Conservation (phyloP, 345 rosid species). For the Eucalyptus grandis region DNA sequence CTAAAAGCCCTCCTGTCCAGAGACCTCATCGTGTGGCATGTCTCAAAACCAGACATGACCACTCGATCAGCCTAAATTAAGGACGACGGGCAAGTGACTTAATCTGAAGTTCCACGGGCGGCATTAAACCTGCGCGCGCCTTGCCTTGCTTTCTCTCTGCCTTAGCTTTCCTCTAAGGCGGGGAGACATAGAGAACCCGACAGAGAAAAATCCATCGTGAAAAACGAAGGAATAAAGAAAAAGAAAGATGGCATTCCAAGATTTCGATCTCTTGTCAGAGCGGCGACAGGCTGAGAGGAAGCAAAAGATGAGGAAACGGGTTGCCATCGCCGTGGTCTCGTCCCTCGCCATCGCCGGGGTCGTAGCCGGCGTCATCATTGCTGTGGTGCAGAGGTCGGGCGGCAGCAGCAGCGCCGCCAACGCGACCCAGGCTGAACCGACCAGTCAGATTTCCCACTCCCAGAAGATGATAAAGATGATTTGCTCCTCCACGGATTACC, state of each 20-base stretch:
- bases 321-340: constrained; percentile 20
- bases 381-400: not conserved
- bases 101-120: not conserved
- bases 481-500: constrained; percentile 42
- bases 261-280: constrained; percentile 65
- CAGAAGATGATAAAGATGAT: constrained; percentile 25
- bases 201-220: not conserved
- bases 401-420: not conserved
- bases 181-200: not conserved
- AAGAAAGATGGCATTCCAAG: constrained; percentile 67
- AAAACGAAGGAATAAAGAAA: not conserved
- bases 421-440: not conserved
- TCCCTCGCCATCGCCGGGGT: constrained; percentile 18
- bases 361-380: constrained; percentile 26
- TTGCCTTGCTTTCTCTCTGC: not conserved
- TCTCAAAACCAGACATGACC: not conserved
- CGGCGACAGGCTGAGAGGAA: constrained; percentile 45
- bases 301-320: constrained; percentile 34
- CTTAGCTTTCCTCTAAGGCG: constrained; percentile 4
- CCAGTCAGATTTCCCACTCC: constrained; percentile 1
- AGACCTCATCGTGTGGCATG: not conserved
- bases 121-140: not conserved
- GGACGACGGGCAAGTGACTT: not conserved
- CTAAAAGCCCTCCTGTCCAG: constrained; percentile 40
- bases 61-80: not conserved